A percentile compares a stretch with the other conserved stretches of the same genome.
Conservation (phyloP, 805 yeast species). For the Wickerhamiella parazyma region DNA sequence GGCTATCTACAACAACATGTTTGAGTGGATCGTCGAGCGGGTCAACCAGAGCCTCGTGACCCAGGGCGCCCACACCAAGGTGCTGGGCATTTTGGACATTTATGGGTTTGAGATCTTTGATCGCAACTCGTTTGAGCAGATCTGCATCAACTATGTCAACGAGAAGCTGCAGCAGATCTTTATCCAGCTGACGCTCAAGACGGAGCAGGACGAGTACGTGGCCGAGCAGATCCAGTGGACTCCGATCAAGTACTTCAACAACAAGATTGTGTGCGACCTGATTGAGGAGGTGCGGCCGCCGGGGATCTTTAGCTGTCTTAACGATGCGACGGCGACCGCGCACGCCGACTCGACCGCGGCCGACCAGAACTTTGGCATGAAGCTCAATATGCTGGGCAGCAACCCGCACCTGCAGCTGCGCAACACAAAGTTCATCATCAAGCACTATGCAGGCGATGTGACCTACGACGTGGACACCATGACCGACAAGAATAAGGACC, state of each 20-base stretch:
- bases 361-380: slow-evolving; percentile 88
- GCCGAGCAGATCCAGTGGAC: slow-evolving; percentile 95
- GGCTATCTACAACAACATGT: slow-evolving; percentile 80
- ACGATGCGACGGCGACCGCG: slow-evolving; percentile 95
- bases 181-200: slow-evolving; percentile 85
- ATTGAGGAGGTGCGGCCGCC: slow-evolving; percentile 92
- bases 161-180: slow-evolving; percentile 94
- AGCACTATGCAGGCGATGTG: slow-evolving; percentile 98
- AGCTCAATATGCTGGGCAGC: slow-evolving; percentile 67
- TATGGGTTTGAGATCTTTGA: slow-evolving; percentile 95
- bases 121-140: slow-evolving; percentile 86
- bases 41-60: slow-evolving; percentile 67
- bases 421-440: slow-evolving; percentile 72
- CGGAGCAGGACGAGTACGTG: slow-evolving; percentile 95
- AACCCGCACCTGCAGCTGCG: slow-evolving; percentile 86
- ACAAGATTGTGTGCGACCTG: slow-evolving; percentile 90
- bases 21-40: slow-evolving; percentile 92
- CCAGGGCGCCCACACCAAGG: slow-evolving; percentile 35
- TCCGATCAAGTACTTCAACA: slow-evolving; percentile 91
- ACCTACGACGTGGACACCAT: slow-evolving; percentile 76
- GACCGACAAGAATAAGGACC: slow-evolving; percentile 96
- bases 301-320: slow-evolving; percentile 89
- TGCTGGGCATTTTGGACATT: slow-evolving; percentile 83
- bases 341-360: slow-evolving; percentile 96
- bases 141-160: slow-evolving; percentile 90